These are phyloP conservation scores for Closterium sp. DNA, from an alignment of 139 green algal species.

Conservation along the genomic window DNA sequence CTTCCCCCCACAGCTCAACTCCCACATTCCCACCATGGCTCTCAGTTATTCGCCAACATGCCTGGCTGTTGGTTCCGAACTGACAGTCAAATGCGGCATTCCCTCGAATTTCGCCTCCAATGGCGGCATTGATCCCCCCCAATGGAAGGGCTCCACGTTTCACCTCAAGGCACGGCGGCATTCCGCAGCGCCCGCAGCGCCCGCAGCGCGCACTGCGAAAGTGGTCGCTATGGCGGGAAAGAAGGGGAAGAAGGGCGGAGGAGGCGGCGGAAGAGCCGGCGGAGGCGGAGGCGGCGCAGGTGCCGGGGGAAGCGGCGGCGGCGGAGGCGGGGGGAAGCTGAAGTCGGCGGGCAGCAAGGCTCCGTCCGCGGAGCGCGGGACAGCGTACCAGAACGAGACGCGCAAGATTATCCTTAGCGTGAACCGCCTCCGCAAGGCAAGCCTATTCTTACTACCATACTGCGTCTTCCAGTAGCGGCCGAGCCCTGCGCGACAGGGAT, in stretches of 20 bases:
- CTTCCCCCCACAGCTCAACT: no score
- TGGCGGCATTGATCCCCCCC: background rate
- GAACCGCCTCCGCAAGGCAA: conserved; percentile 63
- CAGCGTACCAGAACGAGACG: conserved; percentile 78
- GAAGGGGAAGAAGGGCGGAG: conserved; percentile 37
- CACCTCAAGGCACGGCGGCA: background rate
- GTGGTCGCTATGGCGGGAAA: conserved; percentile 15
- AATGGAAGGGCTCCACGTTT: background rate
- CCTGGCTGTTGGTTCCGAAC: background rate
- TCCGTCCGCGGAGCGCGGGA: conserved; percentile 23
- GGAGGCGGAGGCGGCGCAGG: background rate
- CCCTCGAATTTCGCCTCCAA: background rate
- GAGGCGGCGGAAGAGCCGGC: background rate
- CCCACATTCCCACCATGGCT: background rate
- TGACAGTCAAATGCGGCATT: background rate
- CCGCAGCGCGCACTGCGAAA: background rate
- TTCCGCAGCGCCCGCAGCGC: background rate
- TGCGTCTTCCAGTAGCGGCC: no score
- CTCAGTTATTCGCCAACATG: background rate
- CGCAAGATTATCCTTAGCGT: conserved; percentile 78
- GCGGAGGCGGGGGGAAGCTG: conserved; percentile 12
- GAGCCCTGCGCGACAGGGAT: no score
- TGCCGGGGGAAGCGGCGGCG: background rate
- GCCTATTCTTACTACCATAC: no score
- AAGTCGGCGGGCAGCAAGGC: conserved; percentile 24